phyloP scores from a whole-genome alignment of 768 basidiomycete genomes.

The Leucocoprinus leucothites region DNA sequence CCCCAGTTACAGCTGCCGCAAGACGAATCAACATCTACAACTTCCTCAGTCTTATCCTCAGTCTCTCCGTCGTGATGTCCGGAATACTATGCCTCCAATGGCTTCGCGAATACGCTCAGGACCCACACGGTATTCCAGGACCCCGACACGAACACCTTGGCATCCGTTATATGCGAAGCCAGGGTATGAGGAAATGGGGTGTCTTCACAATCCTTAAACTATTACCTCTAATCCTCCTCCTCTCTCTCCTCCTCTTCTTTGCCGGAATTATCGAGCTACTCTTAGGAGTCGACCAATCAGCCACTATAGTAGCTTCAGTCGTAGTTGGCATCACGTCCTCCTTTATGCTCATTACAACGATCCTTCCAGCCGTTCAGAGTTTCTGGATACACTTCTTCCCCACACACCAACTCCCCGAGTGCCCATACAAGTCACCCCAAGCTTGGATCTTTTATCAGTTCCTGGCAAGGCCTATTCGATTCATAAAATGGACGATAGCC shows the following conservation, averaged over 20 bases:
- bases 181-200: slow-evolving; percentile 15
- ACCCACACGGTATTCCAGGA: slow-evolving; percentile 2
- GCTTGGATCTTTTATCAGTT: no score
- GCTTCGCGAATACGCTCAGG: slow-evolving; percentile 18
- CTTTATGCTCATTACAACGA: slow-evolving; percentile 12
- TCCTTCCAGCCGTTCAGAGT: slow-evolving; percentile 16
- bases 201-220: slow-evolving; percentile 15
- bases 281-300: slow-evolving; percentile 7
- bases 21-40: slow-evolving; percentile 14
- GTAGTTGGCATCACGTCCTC: slow-evolving; percentile 10
- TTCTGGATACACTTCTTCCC: background rate
- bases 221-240: slow-evolving; percentile 13
- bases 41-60: slow-evolving; percentile 16
- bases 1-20: background rate
- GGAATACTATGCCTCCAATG: slow-evolving; percentile 19
- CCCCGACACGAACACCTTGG: slow-evolving; percentile 3
- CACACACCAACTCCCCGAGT: background rate
- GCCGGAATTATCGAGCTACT: slow-evolving; percentile 16
- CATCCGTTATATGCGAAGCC: slow-evolving; percentile 16
- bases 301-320: slow-evolving; percentile 10
- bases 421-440: no score
- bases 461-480: no score
- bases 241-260: slow-evolving; percentile 18
- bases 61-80: slow-evolving; percentile 13
- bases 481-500: no score